Evolutionary conservation across 495 filamentous ascomycete genomes (phyloP).

Genomic region (Poronia punctata): DNA sequence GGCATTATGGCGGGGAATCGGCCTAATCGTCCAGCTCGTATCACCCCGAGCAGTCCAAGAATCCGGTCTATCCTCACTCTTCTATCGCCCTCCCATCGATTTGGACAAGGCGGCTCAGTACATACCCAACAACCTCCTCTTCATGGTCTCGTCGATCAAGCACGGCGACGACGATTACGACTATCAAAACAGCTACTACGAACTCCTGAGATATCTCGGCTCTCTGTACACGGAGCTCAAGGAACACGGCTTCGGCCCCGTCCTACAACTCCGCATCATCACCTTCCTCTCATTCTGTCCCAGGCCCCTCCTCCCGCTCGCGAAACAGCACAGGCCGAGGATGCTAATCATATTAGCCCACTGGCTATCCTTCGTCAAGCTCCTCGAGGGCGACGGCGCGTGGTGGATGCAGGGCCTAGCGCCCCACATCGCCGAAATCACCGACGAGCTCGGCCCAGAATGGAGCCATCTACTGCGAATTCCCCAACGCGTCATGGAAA

Average conservation of each 20-base stretch:
- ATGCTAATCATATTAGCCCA: constrained; percentile 46
- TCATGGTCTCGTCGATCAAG: constrained; percentile 34
- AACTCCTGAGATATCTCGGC: constrained; percentile 33
- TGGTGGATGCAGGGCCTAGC: constrained; percentile 44
- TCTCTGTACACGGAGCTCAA: constrained; percentile 37
- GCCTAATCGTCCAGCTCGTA: constrained; percentile 32
- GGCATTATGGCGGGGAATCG: constrained; percentile 39
- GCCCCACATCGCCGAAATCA: constrained; percentile 35
- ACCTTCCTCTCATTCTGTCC: constrained; percentile 44
- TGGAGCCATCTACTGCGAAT: constrained; percentile 31
- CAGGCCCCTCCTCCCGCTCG: constrained; percentile 42
- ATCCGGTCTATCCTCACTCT: constrained; percentile 28
- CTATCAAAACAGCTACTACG: constrained; percentile 26
- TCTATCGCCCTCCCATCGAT: constrained; percentile 35
- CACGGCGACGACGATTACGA: constrained; percentile 24
- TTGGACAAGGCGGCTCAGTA: constrained; percentile 24
- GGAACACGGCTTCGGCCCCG: constrained; percentile 26
- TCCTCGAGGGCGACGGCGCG: constrained; percentile 15
- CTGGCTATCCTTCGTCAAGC: constrained; percentile 37
- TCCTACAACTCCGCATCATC: constrained; percentile 33
- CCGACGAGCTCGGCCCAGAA: constrained; percentile 23
- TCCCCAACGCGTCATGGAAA: constrained; percentile 23
- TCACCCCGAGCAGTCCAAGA: constrained; percentile 11
- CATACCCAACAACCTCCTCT: constrained; percentile 35
- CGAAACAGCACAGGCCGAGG: constrained; percentile 44